Percentiles rank a stretch among this genome's conserved stretches.
Conservation (phyloP, 1,284 basidiomycete genomes). For the Ustilago shanxiensis region DNA sequence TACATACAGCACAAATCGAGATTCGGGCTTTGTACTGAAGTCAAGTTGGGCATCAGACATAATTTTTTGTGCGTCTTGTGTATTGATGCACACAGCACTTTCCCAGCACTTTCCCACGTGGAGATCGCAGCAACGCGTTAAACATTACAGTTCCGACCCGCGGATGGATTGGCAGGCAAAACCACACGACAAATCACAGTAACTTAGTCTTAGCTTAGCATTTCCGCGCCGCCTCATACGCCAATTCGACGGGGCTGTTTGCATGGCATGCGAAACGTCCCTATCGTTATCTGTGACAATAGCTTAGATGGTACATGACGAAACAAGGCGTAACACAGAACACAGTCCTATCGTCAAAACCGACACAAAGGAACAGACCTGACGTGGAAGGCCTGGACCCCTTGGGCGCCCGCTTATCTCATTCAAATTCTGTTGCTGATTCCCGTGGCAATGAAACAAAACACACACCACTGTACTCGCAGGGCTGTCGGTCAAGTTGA, state of each 20-base stretch:
- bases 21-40: neutral
- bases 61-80: neutral
- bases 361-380: no score
- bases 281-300: neutral
- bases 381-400: neutral
- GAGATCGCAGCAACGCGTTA: neutral
- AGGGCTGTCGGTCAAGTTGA: neutral
- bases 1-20: neutral
- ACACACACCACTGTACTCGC: neutral
- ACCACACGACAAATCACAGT: neutral
- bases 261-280: neutral
- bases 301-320: neutral
- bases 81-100: conserved; percentile 2
- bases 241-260: neutral
- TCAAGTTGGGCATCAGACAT: neutral
- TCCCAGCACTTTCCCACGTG: conserved; percentile 1
- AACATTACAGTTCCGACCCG: neutral
- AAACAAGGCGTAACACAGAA: neutral
- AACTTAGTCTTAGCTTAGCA: neutral
- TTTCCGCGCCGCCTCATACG: neutral
- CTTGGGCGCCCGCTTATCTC: neutral
- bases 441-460: neutral
- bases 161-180: neutral
- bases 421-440: neutral
- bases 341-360: no score